Evolutionary conservation across 805 yeast genomes (phyloP), one percentile per base, ranked within the genome.

Genomic region (Priceomyces medius): DNA sequence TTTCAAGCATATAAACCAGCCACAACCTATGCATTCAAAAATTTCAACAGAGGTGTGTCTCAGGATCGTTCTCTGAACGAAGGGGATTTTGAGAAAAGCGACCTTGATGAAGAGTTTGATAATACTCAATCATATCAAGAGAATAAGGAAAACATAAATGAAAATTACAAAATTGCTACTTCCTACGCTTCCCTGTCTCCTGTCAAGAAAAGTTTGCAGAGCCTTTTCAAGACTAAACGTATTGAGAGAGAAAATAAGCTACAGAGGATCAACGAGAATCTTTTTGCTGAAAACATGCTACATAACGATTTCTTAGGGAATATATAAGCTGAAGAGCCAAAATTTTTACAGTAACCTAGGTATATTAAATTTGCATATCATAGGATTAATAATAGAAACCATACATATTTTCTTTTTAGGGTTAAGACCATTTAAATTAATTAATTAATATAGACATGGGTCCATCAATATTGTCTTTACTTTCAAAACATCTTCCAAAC

Each of bases 221-320:
- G 20, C 21, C 31, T 42, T 10, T 37, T 38, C 35, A 24, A 21
- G 34, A 24, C 45, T 14, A 31, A 37, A 24, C 26, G 35, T 12
- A n/a, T 20, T 20, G 16, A n/a, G 19, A 32, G 39, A 14, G 35
- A 42, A 19, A 17, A 32, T n/a, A 42, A 32, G 21, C 35, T 24
- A 7, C 28, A 37, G 4, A 24, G 31, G 12, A 41, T 28, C 5
- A 29, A 36, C 36, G 31, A 35, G 16, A 41, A 31, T 16, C 31
- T 39, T 20, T 32, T 39, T 20, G 26, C 33, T n/a, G 37, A 39
- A 16, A 14, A 26, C 23, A 18, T 14, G 7, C 23, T 24, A n/a
- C n/a, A n/a, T n/a, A n/a, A n/a, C n/a, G n/a, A n/a, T n/a, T n/a
- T n/a, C n/a, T n/a, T n/a, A n/a, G n/a, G n/a, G n/a, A n/a, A n/a